Conservation (phyloP, 495 filamentous ascomycete genomes). For the Cairneyella variabilis region DNA sequence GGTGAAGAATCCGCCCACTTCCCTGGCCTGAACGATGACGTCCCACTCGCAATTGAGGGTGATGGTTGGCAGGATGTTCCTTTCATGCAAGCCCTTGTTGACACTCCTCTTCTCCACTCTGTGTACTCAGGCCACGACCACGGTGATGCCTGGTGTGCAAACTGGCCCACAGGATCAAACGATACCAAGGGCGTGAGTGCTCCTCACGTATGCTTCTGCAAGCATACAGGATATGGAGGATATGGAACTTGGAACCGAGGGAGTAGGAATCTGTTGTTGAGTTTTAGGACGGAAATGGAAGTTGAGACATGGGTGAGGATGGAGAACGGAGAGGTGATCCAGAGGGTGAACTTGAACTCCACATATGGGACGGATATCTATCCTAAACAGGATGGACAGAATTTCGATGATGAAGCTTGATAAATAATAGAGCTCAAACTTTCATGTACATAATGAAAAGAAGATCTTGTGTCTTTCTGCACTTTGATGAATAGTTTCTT, state of each 20-base stretch:
- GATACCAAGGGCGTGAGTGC: constrained; percentile 30
- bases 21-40: constrained; percentile 66
- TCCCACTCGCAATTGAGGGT: constrained; percentile 53
- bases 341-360: constrained; percentile 58
- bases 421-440: no score
- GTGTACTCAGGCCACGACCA: constrained; percentile 71
- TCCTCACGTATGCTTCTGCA: constrained; percentile 61
- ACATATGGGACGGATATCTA: constrained; percentile 64
- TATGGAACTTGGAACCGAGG: constrained; percentile 64
- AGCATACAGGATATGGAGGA: constrained; percentile 68
- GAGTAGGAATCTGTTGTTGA: constrained; percentile 52
- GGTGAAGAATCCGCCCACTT: constrained; percentile 32
- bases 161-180: constrained; percentile 36
- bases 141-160: constrained; percentile 61
- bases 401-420: no score
- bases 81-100: constrained; percentile 62
- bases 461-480: no score
- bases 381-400: constrained; percentile 27
- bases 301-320: constrained; percentile 64
- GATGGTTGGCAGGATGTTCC: constrained; percentile 53
- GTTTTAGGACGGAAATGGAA: constrained; percentile 33
- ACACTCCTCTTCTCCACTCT: constrained; percentile 54
- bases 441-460: no score
- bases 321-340: constrained; percentile 54
- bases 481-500: no score